Percentiles rank a stretch among this genome's conserved stretches.
Conservation (phyloP, 768 basidiomycete species). For the Amanita pallidorosea region DNA sequence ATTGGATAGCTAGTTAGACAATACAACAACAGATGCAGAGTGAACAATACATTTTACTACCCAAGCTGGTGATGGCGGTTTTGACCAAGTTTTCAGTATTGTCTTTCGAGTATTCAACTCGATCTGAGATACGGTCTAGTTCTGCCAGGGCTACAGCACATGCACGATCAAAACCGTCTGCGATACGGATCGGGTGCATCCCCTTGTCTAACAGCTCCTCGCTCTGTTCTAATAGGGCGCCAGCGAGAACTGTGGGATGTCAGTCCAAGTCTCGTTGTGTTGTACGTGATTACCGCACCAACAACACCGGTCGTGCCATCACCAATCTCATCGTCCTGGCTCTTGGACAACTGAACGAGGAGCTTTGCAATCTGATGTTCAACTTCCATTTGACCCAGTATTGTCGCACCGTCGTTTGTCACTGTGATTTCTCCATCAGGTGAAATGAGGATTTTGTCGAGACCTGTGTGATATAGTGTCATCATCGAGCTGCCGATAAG, state of each 20-base stretch:
- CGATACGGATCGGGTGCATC: constrained; percentile 97
- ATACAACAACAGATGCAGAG: background rate
- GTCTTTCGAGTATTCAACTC: constrained; percentile 70
- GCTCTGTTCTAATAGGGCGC: constrained; percentile 90
- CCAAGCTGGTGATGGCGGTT: constrained; percentile 91
- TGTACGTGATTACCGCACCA: constrained; percentile 40
- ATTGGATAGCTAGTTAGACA: background rate
- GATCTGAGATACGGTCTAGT: constrained; percentile 85
- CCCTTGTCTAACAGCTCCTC: constrained; percentile 97
- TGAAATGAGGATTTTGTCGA: constrained; percentile 91
- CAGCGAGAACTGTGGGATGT: constrained; percentile 71
- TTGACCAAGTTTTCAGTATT: constrained; percentile 86
- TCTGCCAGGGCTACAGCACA: constrained; percentile 85
- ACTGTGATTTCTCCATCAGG: constrained; percentile 99
- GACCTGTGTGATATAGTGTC: constrained; percentile 34
- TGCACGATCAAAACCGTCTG: constrained; percentile 96
- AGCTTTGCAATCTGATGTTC: constrained; percentile 99
- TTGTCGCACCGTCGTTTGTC: constrained; percentile 98
- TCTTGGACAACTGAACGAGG: constrained; percentile 91
- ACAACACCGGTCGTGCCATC: constrained; percentile 99
- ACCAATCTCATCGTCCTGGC: constrained; percentile 99
- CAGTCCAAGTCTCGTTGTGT: constrained; percentile 2
- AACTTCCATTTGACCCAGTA: constrained; percentile 97
- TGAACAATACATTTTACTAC: constrained; percentile 84
- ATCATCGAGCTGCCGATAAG: background rate